Conservation (phyloP, 2,329 filamentous ascomycete genomes). For the Cladosporium sp. region DNA sequence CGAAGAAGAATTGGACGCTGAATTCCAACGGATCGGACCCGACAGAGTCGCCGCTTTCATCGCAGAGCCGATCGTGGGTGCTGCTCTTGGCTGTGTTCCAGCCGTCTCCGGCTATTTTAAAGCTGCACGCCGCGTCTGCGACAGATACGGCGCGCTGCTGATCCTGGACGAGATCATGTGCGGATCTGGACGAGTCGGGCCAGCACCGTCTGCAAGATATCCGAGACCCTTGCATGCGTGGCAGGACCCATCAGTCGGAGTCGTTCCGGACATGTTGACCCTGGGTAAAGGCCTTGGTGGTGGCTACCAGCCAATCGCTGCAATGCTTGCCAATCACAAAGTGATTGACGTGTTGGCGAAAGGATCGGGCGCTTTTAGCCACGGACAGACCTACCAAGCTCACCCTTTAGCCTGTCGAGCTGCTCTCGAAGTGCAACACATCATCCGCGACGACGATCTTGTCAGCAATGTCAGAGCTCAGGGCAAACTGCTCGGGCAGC, state of each 20-base stretch:
- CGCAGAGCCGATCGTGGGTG: conserved; percentile 72
- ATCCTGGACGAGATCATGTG: conserved; percentile 80
- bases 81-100: conserved; percentile 69
- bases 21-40: conserved; percentile 66
- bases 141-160: conserved; percentile 71
- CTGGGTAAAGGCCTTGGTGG: conserved; percentile 68
- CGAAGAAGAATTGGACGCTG: conserved; percentile 65
- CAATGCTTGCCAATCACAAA: conserved; percentile 56
- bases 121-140: conserved; percentile 68
- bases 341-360: conserved; percentile 53
- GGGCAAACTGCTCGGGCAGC: conserved; percentile 52
- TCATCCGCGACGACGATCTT: conserved; percentile 60
- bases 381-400: conserved; percentile 66
- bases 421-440: conserved; percentile 63
- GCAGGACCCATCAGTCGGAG: conserved; percentile 54
- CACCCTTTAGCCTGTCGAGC: conserved; percentile 63
- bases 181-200: conserved; percentile 62
- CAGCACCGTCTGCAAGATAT: conserved; percentile 33
- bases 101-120: conserved; percentile 68
- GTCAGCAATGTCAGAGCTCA: conserved; percentile 60
- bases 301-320: conserved; percentile 65
- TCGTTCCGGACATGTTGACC: conserved; percentile 66
- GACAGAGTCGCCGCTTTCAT: conserved; percentile 71
- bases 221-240: conserved; percentile 58
- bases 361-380: conserved; percentile 54